Base-by-base conservation (phyloP, 1,139 yeast species). In the Meyerozyma guilliermondii region DNA sequence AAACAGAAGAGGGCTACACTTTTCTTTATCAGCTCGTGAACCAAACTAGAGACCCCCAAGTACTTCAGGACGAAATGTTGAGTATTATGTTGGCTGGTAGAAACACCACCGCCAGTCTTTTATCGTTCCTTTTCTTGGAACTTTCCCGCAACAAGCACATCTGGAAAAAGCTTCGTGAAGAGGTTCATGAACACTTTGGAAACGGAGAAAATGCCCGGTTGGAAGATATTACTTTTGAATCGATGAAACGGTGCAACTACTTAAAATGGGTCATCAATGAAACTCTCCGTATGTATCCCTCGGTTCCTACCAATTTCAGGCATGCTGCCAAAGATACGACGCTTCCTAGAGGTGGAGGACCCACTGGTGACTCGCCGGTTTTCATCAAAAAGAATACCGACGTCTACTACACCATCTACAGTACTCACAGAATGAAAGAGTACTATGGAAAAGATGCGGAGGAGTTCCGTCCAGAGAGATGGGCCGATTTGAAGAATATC, bases 1-100 rank as follows among this genome's bases (percentile, higher is more conserved):
- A 42, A 27, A 43, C 49, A 18, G 40, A 39, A 20, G 39, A 42
- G 6, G 47, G 48, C 10, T 50, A 50, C 44, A 44, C 47, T 4
- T 50, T 50, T 38, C 47, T 50, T 45, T 50, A 50, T 38, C 52
- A 50, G 40, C 45, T 50, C 44, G 53, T 45, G 29, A 50, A 48
- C 39, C 46, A 47, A n/a, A 49, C 53, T 9, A 40, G 46, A 17
- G 47, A 50, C 38, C 51, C 52, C 10, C 40, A 40, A 38, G 45
- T 44, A 5, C 47, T 50, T 44, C 49, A 47, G 13, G 53, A 50
- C 39, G 52, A 50, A 38, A 37, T 44, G 39, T 41, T 50, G 41
- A 50, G 49, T 43, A 49, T 50, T 29, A 42, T 50, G 48, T 42
- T 50, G 20, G 53, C 53, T 9, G 53, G 51, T n/a, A 45, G 53